Conservation (phyloP, 2,329 filamentous ascomycete genomes). For the Dendrostoma leiphaemia region DNA sequence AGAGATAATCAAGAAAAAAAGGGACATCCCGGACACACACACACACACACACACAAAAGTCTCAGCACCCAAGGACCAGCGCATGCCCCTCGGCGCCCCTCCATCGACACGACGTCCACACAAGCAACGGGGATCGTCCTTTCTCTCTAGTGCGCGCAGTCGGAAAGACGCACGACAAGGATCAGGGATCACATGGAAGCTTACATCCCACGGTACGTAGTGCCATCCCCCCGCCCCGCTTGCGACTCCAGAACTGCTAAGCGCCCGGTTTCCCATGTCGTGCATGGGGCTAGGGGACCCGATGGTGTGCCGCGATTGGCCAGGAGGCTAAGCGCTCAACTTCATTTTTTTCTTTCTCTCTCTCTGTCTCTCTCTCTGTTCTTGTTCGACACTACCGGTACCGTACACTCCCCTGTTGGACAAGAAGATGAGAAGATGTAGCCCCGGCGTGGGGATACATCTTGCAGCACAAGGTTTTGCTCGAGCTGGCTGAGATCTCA, state of each 20-base stretch:
- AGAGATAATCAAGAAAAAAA: no score
- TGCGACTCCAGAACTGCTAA: slow-evolving; percentile 6
- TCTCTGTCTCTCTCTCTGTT: background rate
- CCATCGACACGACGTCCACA: background rate
- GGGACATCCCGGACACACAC: no score
- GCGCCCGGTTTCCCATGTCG: slow-evolving; percentile 19
- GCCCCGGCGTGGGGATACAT: background rate
- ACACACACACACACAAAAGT: no score
- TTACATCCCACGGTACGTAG: background rate
- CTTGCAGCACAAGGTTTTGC: background rate
- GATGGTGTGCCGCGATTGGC: background rate
- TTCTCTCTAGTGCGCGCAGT: no score
- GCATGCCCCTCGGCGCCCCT: background rate
- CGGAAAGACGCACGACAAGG: slow-evolving; percentile 6
- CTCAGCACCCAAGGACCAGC: no score
- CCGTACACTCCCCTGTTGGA: background rate
- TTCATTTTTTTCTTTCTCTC: background rate
- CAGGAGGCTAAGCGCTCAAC: slow-evolving; percentile 3
- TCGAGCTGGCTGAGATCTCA: slow-evolving; percentile 5
- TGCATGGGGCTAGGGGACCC: slow-evolving; percentile 4
- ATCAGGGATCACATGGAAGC: slow-evolving; percentile 12
- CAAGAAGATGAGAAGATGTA: background rate
- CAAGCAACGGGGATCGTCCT: background rate
- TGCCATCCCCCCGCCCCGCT: background rate
- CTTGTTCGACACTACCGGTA: background rate